Evolutionary conservation across 2,329 filamentous ascomycete genomes (phyloP).

Genomic region (Geoglossum cookeanum): DNA sequence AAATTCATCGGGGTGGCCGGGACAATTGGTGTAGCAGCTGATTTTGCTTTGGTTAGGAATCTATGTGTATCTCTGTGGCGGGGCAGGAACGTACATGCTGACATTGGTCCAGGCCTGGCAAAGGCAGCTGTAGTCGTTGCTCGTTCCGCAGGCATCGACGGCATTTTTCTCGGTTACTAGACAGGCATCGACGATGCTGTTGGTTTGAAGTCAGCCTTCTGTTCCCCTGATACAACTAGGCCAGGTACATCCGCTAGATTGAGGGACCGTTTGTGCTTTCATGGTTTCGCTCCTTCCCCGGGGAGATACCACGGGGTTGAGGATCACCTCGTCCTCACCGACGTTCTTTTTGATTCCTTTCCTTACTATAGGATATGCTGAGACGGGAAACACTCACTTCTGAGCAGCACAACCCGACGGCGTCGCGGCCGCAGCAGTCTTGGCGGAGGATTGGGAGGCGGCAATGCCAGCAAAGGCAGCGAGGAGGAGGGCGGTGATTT

Average conservation of each 20-base stretch:
- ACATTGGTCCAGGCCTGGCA: slow-evolving; percentile 36
- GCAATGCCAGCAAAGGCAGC: slow-evolving; percentile 14
- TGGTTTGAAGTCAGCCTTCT: not conserved
- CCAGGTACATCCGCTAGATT: no score
- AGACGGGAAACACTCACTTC: slow-evolving; percentile 9
- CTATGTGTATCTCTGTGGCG: slow-evolving; percentile 7
- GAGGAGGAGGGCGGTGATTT: slow-evolving; percentile 9
- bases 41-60: not conserved
- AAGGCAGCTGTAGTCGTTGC: slow-evolving; percentile 34
- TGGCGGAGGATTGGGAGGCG: slow-evolving; percentile 11
- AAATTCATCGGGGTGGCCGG: slow-evolving; percentile 23
- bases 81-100: slow-evolving; percentile 23
- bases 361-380: no score
- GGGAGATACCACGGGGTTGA: not conserved
- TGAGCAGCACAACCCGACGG: slow-evolving; percentile 11
- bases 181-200: slow-evolving; percentile 33
- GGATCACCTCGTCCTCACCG: no score
- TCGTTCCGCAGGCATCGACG: slow-evolving; percentile 24
- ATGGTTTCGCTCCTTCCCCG: not conserved
- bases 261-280: not conserved
- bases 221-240: no score
- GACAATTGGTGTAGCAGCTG: slow-evolving; percentile 47
- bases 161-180: slow-evolving; percentile 22
- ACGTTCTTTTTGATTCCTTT: no score
- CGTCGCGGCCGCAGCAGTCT: not conserved